Evolutionary conservation across 2,329 filamentous ascomycete genomes (phyloP), one percentile per base, ranked within the genome.

Genomic region (Cercospora sp.): DNA sequence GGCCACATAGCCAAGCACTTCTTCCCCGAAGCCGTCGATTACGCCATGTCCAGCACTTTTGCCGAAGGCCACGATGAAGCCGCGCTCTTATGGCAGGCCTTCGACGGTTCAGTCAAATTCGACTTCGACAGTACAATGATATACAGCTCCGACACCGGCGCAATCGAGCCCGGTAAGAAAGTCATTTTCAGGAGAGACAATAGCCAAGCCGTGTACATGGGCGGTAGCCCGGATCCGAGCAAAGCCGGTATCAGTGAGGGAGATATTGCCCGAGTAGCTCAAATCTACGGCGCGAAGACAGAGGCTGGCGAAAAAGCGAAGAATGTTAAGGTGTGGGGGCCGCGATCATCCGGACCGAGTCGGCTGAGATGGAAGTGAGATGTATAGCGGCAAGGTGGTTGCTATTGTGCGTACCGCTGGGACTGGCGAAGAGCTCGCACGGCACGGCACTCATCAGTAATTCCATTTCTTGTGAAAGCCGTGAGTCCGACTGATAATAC

Each of bases 51-150:
- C 28, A 31, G 16, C 28, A 33, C 33, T 13, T 42, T 55, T 10
- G 45, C 59, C 16, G 42, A 53, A 28, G 23, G 31, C 6, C 23
- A 16, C 12, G 30, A 31, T 23, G 67, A 69, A 3, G n/a, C 12
- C 16, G 31, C 61, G 12, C 20, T 26, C 23, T 53, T 64, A 13
- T 33, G 12, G 7, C 36, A 65, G 13, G 45, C 62, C 9, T 55
- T 48, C 9, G 64, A 64, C 51, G 26, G 18, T 26, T 64, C 60
- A 16, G n/a, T 30, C 9, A n/a, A 13, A 7, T 68, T 70, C 36
- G 68, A 68, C 53, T 66, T 58, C 36, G 42, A 61, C 26, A 66
- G 63, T 61, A 70, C 68, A 51, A 70, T 68, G 66, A 63, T 70
- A 5, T 70, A 70, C 60, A 51, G 31, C 26, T 66, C 64, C 3